Base-by-base conservation (phyloP, 306 rosid species). In the Carpinus viminea region DNA sequence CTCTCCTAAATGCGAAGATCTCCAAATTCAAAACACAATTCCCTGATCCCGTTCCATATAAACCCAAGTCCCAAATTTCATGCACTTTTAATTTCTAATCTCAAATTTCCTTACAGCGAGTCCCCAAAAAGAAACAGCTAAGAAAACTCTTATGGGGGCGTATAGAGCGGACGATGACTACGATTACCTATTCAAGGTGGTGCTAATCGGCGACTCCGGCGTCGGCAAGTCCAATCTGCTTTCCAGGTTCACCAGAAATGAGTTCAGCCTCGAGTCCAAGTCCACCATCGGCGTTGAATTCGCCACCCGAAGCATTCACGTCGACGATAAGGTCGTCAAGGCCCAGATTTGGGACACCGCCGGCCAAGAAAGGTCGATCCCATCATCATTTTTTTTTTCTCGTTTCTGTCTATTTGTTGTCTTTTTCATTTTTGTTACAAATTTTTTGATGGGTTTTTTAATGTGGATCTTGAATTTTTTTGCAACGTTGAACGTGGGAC, bases 311-410 rank as follows among this genome's bases (percentile, higher is more conserved):
- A 92, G 97, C 76, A 85, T 92, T 62, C 93, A 85, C 18, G 97
- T 92, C 12, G 97, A 92, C 28, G 97, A 92, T 5, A 92, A 90
- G 87, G 89, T 92, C 78, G 93, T 90, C 62, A 92, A 92, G 89
- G 97, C 97, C 2, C 97, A 92, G 86, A 92, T 92, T 90, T 92
- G 97, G 97, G 97, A 92, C 82, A 92, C 97, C 2, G 97, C 97
- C 4, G 97, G 97, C 60, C 97, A 92, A 85, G 97, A 92, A 85
- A 90, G 97, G 97, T 90, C 13, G 12, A 47, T 46, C 55, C 26
- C 12, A 48, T 52, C 5, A 5, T 16, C n/a, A 5, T 16, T 17
- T 52, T 24, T 17, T 52, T 24, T 52, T 52, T 52, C 4, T 16
- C n/a, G n/a, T 16, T 17, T 17, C 31, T 4, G 7, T 34, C 48